phyloP scores from a whole-genome alignment of 2,329 filamentous ascomycete species.

The Trichoderma atrobrunneum region DNA sequence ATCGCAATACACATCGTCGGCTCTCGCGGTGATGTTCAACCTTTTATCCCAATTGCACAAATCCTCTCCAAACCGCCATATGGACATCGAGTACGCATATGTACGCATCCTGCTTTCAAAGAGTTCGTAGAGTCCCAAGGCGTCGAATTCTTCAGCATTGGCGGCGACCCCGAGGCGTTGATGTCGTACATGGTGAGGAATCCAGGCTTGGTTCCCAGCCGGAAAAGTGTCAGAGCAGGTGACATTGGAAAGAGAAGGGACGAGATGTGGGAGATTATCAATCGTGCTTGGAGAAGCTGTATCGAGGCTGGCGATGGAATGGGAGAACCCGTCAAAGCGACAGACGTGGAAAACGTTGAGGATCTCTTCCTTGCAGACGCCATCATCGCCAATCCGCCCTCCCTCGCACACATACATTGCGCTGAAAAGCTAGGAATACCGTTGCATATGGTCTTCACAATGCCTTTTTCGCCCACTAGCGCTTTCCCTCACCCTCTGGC shows the following conservation, averaged over 20 bases:
- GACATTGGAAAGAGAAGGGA: constrained; percentile 36
- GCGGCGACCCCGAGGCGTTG: constrained; percentile 52
- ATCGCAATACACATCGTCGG: constrained; percentile 36
- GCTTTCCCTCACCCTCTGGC: constrained; percentile 68
- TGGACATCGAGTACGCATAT: constrained; percentile 55
- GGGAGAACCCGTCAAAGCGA: constrained; percentile 28
- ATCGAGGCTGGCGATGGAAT: constrained; percentile 37
- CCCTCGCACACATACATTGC: constrained; percentile 52
- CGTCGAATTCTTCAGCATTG: constrained; percentile 57
- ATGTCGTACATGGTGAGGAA: constrained; percentile 44
- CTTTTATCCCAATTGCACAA: constrained; percentile 57
- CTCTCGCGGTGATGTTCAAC: constrained; percentile 42
- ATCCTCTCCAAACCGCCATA: constrained; percentile 35
- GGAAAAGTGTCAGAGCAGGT: constrained; percentile 36
- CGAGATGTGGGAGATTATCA: constrained; percentile 39
- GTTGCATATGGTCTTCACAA: constrained; percentile 51
- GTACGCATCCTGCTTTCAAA: constrained; percentile 54
- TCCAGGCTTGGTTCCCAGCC: constrained; percentile 38
- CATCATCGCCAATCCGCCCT: constrained; percentile 54
- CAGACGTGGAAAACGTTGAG: constrained; percentile 25
- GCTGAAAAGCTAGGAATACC: constrained; percentile 49
- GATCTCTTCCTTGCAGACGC: constrained; percentile 51
- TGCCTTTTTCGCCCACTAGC: constrained; percentile 39
- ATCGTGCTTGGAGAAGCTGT: constrained; percentile 37
- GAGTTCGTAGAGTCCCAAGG: constrained; percentile 51